Evolutionary conservation across 176 grass and related monocot genomes (phyloP), one percentile per base, ranked within the genome.

Genomic region (Puccinellia tenuiflora): DNA sequence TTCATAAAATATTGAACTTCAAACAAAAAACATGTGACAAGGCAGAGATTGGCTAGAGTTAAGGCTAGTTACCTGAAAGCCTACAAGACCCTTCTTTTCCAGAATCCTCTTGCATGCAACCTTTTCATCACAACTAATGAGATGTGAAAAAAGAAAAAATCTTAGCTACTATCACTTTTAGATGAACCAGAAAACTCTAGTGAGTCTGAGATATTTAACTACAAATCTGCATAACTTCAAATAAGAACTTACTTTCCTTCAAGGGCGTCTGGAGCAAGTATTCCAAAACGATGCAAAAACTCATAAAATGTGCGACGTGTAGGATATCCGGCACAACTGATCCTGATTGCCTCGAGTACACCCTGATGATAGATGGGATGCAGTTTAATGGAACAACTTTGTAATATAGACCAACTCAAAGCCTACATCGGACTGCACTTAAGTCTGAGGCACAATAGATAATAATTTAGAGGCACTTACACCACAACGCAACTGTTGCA

Each of bases 291-390:
- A 83, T 96, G 96, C 57, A 99, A 87, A 89, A 99, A 96, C 61
- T 99, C 96, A 79, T 99, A 99, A 90, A 99, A 99, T 22, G 93
- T 93, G 71, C 96, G 90, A 59, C 96, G 92, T 28, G 97, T 99
- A 76, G 97, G 97, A 92, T 96, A 99, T 39, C 97, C 97, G 21
- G 96, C 96, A 86, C 97, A 99, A 63, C 97, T 99, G 75, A 99
- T 99, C 84, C 97, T 96, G 88, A 99, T 96, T 81, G 97, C 97
- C 86, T 99, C 97, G 73, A 99, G 97, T 52, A 99, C 97, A 92
- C 97, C 97, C 97, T 99, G 87, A 88, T 81, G 12, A 60, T 52
- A 78, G 51, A 76, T 54, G 45, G 30, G 38, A 55, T 76, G 80
- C 40, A 76, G 79, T n/a, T 71, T 50, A 87, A 30, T 47, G 13